Conservation (phyloP, 371 early-diverging fungal genomes). For the Actinomortierella ambigua region DNA sequence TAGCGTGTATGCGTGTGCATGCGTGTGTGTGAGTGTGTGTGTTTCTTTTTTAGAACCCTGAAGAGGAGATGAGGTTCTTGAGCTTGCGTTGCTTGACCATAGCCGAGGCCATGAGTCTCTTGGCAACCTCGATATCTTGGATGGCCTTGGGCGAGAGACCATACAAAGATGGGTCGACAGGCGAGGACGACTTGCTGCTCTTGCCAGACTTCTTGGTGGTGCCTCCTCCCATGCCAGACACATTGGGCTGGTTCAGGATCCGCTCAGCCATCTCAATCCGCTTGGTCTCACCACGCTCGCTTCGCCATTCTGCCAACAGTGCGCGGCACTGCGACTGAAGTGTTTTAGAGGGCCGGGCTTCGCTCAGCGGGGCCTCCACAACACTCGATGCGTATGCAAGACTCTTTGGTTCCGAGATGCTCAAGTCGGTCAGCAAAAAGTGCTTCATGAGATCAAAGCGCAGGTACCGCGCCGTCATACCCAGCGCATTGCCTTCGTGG, state of each 20-base stretch:
- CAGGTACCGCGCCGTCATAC: conserved; percentile 36
- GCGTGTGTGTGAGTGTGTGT: too few species aligned
- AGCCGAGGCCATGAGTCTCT: conserved; percentile 24
- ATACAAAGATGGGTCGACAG: not conserved
- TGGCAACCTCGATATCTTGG: conserved; percentile 32
- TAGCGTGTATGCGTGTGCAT: not conserved
- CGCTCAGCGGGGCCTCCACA: conserved; percentile 38
- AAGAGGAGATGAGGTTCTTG: conserved; percentile 30
- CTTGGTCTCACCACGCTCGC: conserved; percentile 42
- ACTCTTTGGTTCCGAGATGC: conserved; percentile 36
- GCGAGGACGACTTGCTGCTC: conserved; percentile 4
- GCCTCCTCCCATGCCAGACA: conserved; percentile 8
- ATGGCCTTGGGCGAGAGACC: conserved; percentile 9
- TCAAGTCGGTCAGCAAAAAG: conserved; percentile 35
- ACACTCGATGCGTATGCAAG: conserved; percentile 26
- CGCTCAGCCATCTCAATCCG: conserved; percentile 42
- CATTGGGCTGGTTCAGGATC: conserved; percentile 30
- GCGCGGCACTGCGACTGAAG: conserved; percentile 28
- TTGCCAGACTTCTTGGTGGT: conserved; percentile 12
- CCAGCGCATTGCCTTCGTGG: conserved; percentile 37
- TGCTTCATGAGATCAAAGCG: conserved; percentile 39
- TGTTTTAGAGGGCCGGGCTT: conserved; percentile 21
- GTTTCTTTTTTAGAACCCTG: conserved; percentile 25
- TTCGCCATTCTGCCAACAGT: conserved; percentile 31
- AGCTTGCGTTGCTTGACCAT: conserved; percentile 40